Base-by-base conservation (phyloP, 805 yeast genomes). In the Dipodascus geniculatus region DNA sequence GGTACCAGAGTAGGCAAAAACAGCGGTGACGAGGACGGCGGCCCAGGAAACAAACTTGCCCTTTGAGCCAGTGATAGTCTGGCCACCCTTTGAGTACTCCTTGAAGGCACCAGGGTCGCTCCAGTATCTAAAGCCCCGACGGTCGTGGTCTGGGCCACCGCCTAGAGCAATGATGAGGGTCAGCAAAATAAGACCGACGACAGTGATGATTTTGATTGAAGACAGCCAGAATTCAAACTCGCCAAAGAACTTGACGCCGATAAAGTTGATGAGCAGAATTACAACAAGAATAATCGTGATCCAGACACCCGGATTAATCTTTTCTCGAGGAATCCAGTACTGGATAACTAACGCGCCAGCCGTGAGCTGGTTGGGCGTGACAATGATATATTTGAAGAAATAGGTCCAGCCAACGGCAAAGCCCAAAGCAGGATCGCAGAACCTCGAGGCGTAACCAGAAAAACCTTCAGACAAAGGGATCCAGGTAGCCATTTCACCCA, bases 71-170 rank as follows among this genome's bases (percentile, higher is more conserved):
- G 54, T 63, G 23, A 75, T 76, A 19, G 65, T 61, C 3, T 61
- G 54, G 63, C 71, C 67, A 20, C 61, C 63, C 17, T 79, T 79
- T 53, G 63, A 69, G 64, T 63, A 71, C 56, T 71, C 68, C 50
- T 63, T 71, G 60, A 75, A 83, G 0, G 87, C 83, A 57, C 89
- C 90, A 0, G 89, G 88, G 56, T 78, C 63, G 48, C 73, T 66
- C 87, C 87, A 84, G 55, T 65, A 84, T 61, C 85, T 74, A 70
- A 83, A 85, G 1, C 90, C 91, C 33, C 78, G 68, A 67, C 91
- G 75, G 60, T 84, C 88, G 61, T 82, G 83, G 48, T 74, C 74
- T 58, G 91, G 90, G 24, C 82, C 86, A 53, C 93, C 95, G 56
- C 95, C 95, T 20, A 61, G 59, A 70, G 84, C 82, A 56, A 85